A percentile compares a stretch with the other conserved stretches of the same genome.
Conservation (phyloP, 805 yeast species). For the Kuraishia molischiana region DNA sequence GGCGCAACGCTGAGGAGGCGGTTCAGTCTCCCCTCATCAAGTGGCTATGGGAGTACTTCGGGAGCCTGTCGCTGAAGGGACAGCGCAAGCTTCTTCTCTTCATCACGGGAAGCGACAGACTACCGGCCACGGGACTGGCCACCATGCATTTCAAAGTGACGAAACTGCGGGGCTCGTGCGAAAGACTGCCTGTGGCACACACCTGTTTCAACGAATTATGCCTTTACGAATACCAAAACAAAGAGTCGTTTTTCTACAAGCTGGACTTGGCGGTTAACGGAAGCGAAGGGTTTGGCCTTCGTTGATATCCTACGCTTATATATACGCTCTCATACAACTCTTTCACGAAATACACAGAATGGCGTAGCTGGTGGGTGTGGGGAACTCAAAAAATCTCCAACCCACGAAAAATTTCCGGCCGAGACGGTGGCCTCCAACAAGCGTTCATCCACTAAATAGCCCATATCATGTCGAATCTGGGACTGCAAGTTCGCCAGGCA, state of each 20-base stretch:
- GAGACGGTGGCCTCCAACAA: no score
- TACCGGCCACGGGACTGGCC: slow-evolving; percentile 89
- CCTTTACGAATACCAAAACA: slow-evolving; percentile 51
- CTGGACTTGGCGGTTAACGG: slow-evolving; percentile 63
- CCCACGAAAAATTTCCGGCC: no score
- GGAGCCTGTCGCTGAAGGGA: slow-evolving; percentile 27
- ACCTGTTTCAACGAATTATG: slow-evolving; percentile 92
- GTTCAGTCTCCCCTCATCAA: slow-evolving; percentile 30
- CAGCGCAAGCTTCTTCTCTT: slow-evolving; percentile 64
- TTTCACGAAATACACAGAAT: no score
- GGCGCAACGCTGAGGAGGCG: slow-evolving; percentile 32
- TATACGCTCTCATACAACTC: no score
- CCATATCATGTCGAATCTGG: slow-evolving; percentile 26
- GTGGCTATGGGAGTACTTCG: slow-evolving; percentile 88
- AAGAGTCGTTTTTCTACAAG: slow-evolving; percentile 46
- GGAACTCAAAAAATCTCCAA: no score
- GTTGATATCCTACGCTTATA: not conserved
- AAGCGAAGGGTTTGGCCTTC: slow-evolving; percentile 73
- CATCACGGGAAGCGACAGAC: slow-evolving; percentile 83
- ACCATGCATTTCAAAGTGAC: slow-evolving; percentile 67
- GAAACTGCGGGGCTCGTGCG: slow-evolving; percentile 27
- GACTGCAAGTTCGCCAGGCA: slow-evolving; percentile 67
- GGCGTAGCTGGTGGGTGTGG: no score
- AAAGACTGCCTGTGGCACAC: slow-evolving; percentile 74
- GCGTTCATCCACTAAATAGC: not conserved